Evolutionary conservation across 371 early-diverging fungal species (phyloP), one percentile per base, ranked within the genome.

Genomic region (Circinella minor): DNA sequence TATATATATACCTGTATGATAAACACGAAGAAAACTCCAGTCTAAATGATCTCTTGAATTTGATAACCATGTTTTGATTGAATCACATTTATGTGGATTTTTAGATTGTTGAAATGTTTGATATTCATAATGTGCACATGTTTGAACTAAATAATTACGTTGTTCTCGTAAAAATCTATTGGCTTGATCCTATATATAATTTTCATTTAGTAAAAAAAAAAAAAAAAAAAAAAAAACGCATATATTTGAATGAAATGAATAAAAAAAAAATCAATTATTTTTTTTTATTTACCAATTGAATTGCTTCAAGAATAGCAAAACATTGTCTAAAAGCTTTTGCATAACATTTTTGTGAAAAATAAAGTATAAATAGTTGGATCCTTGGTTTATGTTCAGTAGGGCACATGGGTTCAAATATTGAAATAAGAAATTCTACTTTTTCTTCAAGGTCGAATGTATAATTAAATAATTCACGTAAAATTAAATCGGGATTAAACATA

Each of bases 241-340:
- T 47, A 15, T 11, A 3, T 9, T 9, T 47, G 47, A 9, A 15
- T 9, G 47, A 15, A 9, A n/a, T n/a, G n/a, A n/a, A n/a, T n/a
- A n/a, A n/a, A n/a, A n/a, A n/a, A n/a, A n/a, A n/a, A n/a, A n/a
- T n/a, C n/a, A n/a, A n/a, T n/a, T n/a, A n/a, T 47, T 47, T 47
- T 47, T 9, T 15, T n/a, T n/a, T 49, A 15, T 9, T 68, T 80
- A 92, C 93, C 76, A 93, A 72, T 70, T 92, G 92, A 87, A 93
- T 92, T 48, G 85, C 75, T 71, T 93, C 94, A 34, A 92, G 47
- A 8, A 91, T 85, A 61, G 89, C 85, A 77, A 92, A 92, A 66
- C 86, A 88, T 55, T 80, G 69, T 14, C 86, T 78, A 68, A 93
- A 70, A 1, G 88, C 85, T 36, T 78, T 77, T 4, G 81, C 84